Conservation (phyloP, 306 rosid genomes). For the Trichosanthes cucumerina region DNA sequence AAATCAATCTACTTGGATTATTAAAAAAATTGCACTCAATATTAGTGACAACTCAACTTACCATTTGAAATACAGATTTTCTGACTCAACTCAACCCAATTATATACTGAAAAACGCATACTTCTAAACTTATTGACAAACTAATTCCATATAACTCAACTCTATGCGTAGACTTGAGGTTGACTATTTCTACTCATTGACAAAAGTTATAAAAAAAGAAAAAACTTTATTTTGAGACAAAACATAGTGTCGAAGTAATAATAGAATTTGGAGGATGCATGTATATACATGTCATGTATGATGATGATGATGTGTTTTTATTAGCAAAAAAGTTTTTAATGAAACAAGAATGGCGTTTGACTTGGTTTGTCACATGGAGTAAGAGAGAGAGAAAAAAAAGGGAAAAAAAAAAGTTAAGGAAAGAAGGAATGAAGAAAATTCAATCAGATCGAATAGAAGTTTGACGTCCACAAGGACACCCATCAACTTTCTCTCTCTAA, state of each 20-base stretch:
- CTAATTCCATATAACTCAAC: too few species aligned
- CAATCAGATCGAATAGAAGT: conserved; percentile 74
- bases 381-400: neutral
- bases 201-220: neutral
- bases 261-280: neutral
- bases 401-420: conserved; percentile 12
- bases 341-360: neutral
- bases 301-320: too few species aligned
- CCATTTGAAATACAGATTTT: too few species aligned
- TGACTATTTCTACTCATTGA: too few species aligned
- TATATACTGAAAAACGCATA: too few species aligned
- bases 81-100: too few species aligned
- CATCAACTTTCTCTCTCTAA: conserved; percentile 47
- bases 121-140: too few species aligned
- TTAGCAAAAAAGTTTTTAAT: neutral
- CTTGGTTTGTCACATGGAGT: conserved; percentile 7
- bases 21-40: too few species aligned
- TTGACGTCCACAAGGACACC: conserved; percentile 88
- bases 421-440: conserved; percentile 51
- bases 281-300: too few species aligned
- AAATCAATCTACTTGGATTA: too few species aligned
- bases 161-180: too few species aligned
- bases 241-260: neutral
- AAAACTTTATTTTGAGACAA: neutral
- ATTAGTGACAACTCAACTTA: too few species aligned